phyloP scores from a whole-genome alignment of 2,329 filamentous ascomycete genomes.

The Penicillium sp. region DNA sequence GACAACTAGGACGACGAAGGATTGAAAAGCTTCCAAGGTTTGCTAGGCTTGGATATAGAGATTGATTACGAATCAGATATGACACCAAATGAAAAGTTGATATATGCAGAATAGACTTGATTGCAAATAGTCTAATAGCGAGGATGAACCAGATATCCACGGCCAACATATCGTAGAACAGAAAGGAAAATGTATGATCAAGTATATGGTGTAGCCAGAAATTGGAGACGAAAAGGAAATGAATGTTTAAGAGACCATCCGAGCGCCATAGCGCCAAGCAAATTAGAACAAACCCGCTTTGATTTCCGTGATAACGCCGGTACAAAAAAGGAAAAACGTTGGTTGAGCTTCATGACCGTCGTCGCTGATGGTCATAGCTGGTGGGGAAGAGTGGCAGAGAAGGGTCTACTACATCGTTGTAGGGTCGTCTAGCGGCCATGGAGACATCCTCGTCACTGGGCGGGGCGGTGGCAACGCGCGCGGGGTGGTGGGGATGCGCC shows the following conservation, averaged over 20 bases:
- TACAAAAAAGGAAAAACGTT: background rate
- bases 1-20: too few relatives aligned
- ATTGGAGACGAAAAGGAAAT: background rate
- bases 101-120: too few relatives aligned
- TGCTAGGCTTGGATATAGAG: too few relatives aligned
- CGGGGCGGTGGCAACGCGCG: constrained; percentile 2
- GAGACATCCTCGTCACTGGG: constrained; percentile 9
- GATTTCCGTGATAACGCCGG: background rate
- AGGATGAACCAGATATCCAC: background rate
- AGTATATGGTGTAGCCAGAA: background rate
- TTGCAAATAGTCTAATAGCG: too few relatives aligned
- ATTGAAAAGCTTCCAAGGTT: too few relatives aligned
- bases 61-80: too few relatives aligned
- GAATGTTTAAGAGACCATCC: constrained; percentile 1
- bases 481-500: background rate
- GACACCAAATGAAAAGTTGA: too few relatives aligned
- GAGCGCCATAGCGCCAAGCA: constrained; percentile 2
- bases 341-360: background rate
- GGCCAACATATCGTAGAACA: background rate
- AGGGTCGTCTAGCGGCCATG: constrained; percentile 6
- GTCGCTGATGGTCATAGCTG: background rate
- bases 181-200: background rate
- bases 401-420: constrained; percentile 12
- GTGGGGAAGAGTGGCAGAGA: constrained; percentile 7
- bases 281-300: background rate